These are phyloP conservation scores for Didymella pomorum DNA, from an alignment of 2,329 filamentous ascomycete genomes.

Conservation along the genomic window DNA sequence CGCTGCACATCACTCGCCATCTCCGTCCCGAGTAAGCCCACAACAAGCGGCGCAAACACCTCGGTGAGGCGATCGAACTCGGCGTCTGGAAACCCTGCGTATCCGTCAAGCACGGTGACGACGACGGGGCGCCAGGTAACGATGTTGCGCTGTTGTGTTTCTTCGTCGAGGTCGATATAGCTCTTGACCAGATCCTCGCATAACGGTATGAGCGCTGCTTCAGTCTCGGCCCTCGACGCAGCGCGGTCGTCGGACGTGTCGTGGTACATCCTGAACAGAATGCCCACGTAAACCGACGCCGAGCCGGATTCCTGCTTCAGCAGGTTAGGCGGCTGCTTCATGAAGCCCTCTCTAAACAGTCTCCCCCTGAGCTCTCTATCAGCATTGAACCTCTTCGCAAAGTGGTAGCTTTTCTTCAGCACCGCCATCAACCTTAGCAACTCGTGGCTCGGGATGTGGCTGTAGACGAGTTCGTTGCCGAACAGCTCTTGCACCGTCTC, in stretches of 20 bases:
- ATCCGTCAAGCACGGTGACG: constrained; percentile 94
- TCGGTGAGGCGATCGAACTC: constrained; percentile 82
- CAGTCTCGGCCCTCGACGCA: constrained; percentile 81
- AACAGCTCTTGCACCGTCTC: constrained; percentile 99
- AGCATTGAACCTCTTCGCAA: constrained; percentile 96
- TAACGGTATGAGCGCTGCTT: constrained; percentile 89
- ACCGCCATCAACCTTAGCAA: constrained; percentile 91
- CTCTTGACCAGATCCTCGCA: constrained; percentile 92
- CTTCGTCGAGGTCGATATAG: constrained; percentile 88
- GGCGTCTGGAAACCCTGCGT: constrained; percentile 79
- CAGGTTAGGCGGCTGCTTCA: constrained; percentile 98
- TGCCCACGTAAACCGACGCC: constrained; percentile 93
- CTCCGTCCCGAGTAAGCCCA: constrained; percentile 84
- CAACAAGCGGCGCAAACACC: constrained; percentile 84
- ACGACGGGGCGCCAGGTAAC: constrained; percentile 97
- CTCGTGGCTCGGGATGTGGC: constrained; percentile 88
- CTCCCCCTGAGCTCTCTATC: constrained; percentile 95
- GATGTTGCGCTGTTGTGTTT: constrained; percentile 96
- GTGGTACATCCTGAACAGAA: constrained; percentile 96
- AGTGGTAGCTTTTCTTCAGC: constrained; percentile 94
- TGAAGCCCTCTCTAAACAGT: constrained; percentile 97
- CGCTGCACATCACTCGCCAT: constrained; percentile 79
- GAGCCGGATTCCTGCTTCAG: constrained; percentile 95
- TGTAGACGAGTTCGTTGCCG: constrained; percentile 94
- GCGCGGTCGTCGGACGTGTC: constrained; percentile 85